A percentile compares a stretch with the other conserved stretches of the same genome.
These are phyloP conservation scores for Solidago caesia DNA, from an alignment of 129 eudicot species.

Conservation along the genomic window DNA sequence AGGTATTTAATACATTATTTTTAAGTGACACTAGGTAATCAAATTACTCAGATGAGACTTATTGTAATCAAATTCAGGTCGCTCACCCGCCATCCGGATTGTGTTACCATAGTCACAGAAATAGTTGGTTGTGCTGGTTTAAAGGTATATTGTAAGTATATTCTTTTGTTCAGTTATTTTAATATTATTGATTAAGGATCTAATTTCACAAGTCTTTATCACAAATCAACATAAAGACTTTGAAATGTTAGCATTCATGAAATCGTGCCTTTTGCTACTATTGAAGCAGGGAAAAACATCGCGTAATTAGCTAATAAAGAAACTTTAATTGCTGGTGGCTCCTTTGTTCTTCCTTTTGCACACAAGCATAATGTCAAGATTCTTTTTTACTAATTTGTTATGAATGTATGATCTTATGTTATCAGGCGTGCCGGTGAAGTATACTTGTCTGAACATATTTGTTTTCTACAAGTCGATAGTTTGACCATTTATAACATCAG, in stretches of 20 bases:
- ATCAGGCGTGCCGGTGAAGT: too few relatives aligned
- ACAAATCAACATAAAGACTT: too few relatives aligned
- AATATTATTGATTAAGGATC: not conserved
- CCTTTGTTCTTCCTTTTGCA: conserved; percentile 98
- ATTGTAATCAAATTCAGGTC: conserved; percentile 47
- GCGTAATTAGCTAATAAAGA: conserved; percentile 98
- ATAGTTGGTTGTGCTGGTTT: conserved; percentile 99
- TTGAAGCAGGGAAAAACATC: conserved; percentile 93
- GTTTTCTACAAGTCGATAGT: too few relatives aligned
- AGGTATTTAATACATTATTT: too few relatives aligned
- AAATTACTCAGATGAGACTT: not conserved
- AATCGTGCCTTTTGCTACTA: conserved; percentile 53
- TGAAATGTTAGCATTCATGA: too few relatives aligned
- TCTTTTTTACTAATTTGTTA: too few relatives aligned
- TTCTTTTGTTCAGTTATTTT: not conserved
- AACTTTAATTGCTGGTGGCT: conserved; percentile 96
- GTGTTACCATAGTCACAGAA: conserved; percentile 95
- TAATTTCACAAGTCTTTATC: not conserved
- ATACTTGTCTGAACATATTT: too few relatives aligned
- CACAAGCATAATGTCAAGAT: conserved; percentile 52
- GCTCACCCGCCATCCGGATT: conserved; percentile 85
- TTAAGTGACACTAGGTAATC: not conserved
- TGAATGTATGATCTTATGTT: too few relatives aligned
- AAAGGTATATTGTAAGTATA: conserved; percentile 50
- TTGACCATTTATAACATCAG: too few relatives aligned